Conservation (phyloP, 495 filamentous ascomycete species). For the Xylaria scruposa region DNA sequence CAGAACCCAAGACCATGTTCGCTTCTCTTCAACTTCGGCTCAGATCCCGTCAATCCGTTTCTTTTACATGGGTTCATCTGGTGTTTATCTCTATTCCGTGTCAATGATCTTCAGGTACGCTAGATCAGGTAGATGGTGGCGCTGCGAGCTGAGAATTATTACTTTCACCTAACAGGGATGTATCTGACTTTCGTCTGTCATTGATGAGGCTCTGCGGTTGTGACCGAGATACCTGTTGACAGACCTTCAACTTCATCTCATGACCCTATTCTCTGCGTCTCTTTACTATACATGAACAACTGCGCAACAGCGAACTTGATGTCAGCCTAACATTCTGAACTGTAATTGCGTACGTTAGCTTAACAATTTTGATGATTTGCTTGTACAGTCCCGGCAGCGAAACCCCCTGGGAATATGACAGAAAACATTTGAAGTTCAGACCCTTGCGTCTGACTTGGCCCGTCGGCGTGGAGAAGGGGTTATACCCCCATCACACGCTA, state of each 20-base stretch:
- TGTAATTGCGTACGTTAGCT: not conserved
- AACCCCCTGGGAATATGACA: not conserved
- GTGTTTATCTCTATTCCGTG: not conserved
- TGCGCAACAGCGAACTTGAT: not conserved
- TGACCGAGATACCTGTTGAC: not conserved
- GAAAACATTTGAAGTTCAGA: not conserved
- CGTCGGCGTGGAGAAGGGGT: slow-evolving; percentile 6
- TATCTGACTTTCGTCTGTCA: not conserved
- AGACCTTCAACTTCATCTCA: not conserved
- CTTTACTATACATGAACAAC: not conserved
- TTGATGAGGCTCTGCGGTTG: slow-evolving; percentile 4
- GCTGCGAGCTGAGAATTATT: not conserved
- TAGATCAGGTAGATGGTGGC: slow-evolving; percentile 2
- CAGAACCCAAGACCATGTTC: slow-evolving; percentile 1
- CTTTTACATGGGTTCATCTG: not conserved
- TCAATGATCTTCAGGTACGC: not conserved
- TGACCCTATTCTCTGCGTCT: not conserved
- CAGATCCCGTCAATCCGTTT: slow-evolving; percentile 20
- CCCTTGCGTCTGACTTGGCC: slow-evolving; percentile 3
- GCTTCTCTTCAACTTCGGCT: slow-evolving; percentile 1
- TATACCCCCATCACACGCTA: not conserved
- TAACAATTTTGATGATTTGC: not conserved
- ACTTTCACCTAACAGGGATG: not conserved
- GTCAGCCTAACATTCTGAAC: not conserved
- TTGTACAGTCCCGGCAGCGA: not conserved